Base-by-base conservation (phyloP, 306 rosid species). In the Mimosa pudica region DNA sequence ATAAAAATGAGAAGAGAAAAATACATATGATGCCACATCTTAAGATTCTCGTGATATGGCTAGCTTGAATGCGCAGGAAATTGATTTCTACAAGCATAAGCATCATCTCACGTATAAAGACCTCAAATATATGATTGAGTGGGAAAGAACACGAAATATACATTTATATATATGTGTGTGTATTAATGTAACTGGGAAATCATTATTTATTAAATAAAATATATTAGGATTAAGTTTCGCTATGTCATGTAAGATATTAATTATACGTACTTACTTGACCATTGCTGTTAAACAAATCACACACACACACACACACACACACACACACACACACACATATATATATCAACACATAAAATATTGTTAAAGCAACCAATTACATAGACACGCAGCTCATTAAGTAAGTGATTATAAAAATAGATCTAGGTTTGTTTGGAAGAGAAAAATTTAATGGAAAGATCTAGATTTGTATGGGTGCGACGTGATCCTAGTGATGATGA, bases 11-110 rank as follows among this genome's bases (percentile, higher is more conserved):
- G 7, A 17, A 14, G 20, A 30, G 30, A 73, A 13, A 48, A 33
- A 73, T 51, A 60, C 11, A 62, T 38, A 38, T 17, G 60, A 78
- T 77, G 79, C 82, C 71, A 65, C 76, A 75, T 88, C 85, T 49
- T 66, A 88, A 87, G 89, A 90, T 88, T 89, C 91, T 85, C 76
- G 52, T 84, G 91, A 88, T 90, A 48, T 47, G 82, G 84, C 94
- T 92, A 82, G 83, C 94, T 94, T 94, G 87, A 86, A 88, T 81
- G 79, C 55, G 82, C 85, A 83, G 96, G 96, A 94, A 87, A 90
- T 88, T 89, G 97, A 84, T 88, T 94, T 88, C 91, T 89, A 86
- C 97, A 89, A 94, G 97, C 83, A 92, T 86, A 85, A 88, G 92
- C 90, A 77, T 87, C 89, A 67, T 75, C 76, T 82, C 90, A 75